A percentile compares a stretch with the other conserved stretches of the same genome.
Evolutionary conservation across 2,329 filamentous ascomycete genomes (phyloP).

Genomic region (Fusarium verticillioides): DNA sequence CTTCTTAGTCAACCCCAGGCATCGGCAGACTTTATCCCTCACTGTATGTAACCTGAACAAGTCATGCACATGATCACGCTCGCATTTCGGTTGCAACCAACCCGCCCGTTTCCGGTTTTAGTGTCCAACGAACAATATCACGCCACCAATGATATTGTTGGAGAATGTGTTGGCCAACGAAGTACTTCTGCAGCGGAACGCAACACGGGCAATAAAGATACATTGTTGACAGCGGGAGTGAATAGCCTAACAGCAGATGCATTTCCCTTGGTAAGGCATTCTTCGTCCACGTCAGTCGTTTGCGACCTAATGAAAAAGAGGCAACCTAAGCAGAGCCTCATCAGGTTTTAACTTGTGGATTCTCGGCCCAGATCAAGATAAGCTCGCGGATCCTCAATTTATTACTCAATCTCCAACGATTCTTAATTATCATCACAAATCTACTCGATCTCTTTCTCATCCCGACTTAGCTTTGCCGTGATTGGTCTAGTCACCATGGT

Average conservation of each 20-base stretch:
- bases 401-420: background rate
- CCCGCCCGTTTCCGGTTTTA: background rate
- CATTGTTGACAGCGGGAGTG: background rate
- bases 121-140: background rate
- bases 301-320: slow-evolving; percentile 4
- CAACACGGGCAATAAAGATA: background rate
- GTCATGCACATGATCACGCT: slow-evolving; percentile 3
- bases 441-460: background rate
- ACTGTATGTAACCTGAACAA: background rate
- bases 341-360: background rate
- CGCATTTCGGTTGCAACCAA: background rate
- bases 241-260: background rate
- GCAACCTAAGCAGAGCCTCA: slow-evolving; percentile 17
- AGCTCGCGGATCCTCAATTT: background rate
- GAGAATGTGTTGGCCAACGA: background rate
- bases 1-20: background rate
- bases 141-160: background rate
- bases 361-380: background rate
- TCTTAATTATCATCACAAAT: background rate
- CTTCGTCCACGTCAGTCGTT: slow-evolving; percentile 14
- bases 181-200: background rate
- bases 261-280: background rate
- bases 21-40: background rate
- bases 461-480: background rate
- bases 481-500: background rate